phyloP scores from a whole-genome alignment of 1,139 yeast species.

The Wickerhamomyces sp. region DNA sequence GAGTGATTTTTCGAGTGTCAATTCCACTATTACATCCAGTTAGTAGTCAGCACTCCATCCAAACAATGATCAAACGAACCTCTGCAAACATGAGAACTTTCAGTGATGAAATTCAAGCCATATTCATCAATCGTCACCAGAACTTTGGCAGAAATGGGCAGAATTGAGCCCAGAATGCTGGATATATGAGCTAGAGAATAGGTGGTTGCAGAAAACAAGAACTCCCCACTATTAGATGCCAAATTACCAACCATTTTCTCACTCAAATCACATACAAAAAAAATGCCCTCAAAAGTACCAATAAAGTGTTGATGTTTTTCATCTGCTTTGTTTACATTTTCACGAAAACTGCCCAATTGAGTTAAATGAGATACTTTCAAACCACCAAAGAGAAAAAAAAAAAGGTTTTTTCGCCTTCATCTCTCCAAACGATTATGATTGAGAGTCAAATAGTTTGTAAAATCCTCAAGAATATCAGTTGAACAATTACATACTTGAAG shows the following conservation, averaged over 20 bases:
- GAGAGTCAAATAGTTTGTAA: not conserved
- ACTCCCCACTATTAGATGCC: not conserved
- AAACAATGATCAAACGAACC: constrained; percentile 10
- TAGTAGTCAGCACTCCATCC: not conserved
- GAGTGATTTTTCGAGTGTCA: constrained; percentile 24
- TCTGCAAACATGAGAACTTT: constrained; percentile 29
- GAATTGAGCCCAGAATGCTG: constrained; percentile 17
- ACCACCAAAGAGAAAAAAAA: too few relatives aligned
- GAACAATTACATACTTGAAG: too few relatives aligned
- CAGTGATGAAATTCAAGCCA: constrained; percentile 34
- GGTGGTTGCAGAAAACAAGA: constrained; percentile 21
- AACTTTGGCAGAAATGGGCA: constrained; percentile 15
- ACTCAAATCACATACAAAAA: not conserved
- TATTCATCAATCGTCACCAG: constrained; percentile 30
- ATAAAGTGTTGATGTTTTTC: not conserved
- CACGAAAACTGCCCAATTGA: too few relatives aligned
- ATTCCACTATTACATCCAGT: constrained; percentile 9
- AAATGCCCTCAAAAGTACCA: not conserved
- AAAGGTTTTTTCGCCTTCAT: too few relatives aligned
- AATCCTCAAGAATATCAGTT: too few relatives aligned
- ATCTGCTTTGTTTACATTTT: too few relatives aligned
- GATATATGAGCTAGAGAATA: constrained; percentile 21
- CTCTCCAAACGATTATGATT: too few relatives aligned
- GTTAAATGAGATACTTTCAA: too few relatives aligned
- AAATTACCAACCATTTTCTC: not conserved